phyloP scores from a whole-genome alignment of 1,284 basidiomycete species.

The Pyrrhoderma noxium region DNA sequence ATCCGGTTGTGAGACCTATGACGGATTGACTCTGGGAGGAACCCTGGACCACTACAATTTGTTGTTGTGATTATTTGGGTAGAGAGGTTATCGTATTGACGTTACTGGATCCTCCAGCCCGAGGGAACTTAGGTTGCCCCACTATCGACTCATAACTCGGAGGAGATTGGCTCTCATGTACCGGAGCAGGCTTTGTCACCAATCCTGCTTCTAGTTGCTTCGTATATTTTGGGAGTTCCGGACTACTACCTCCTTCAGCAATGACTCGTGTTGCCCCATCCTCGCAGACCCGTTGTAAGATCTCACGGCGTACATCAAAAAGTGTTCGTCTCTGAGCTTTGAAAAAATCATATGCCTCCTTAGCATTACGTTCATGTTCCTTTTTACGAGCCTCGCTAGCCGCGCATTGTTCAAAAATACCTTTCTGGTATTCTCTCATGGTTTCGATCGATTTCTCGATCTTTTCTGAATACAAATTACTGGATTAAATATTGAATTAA shows the following conservation, averaged over 20 bases:
- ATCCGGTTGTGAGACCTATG: no score
- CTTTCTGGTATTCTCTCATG: conserved; percentile 4
- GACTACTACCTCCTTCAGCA: background rate
- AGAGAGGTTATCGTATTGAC: no score
- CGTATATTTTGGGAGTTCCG: no score
- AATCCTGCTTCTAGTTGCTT: no score
- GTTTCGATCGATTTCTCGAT: conserved; percentile 11
- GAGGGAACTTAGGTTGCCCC: no score
- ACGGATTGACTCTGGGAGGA: no score
- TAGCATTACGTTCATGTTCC: background rate
- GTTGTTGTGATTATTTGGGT: no score
- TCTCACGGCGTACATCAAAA: conserved; percentile 11
- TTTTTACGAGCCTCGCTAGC: conserved; percentile 7
- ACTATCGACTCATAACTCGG: no score
- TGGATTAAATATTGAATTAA: background rate
- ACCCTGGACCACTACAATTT: no score
- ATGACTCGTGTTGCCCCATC: conserved; percentile 5
- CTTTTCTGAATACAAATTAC: conserved; percentile 7
- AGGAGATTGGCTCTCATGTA: no score
- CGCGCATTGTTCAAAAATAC: conserved; percentile 2
- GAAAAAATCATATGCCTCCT: conserved; percentile 12
- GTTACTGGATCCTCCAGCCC: no score
- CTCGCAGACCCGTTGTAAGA: conserved; percentile 9
- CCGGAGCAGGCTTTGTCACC: no score
- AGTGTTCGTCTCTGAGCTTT: conserved; percentile 7